These are phyloP conservation scores for Diutina catenulata DNA, from an alignment of 1,139 yeast species.

Conservation along the genomic window DNA sequence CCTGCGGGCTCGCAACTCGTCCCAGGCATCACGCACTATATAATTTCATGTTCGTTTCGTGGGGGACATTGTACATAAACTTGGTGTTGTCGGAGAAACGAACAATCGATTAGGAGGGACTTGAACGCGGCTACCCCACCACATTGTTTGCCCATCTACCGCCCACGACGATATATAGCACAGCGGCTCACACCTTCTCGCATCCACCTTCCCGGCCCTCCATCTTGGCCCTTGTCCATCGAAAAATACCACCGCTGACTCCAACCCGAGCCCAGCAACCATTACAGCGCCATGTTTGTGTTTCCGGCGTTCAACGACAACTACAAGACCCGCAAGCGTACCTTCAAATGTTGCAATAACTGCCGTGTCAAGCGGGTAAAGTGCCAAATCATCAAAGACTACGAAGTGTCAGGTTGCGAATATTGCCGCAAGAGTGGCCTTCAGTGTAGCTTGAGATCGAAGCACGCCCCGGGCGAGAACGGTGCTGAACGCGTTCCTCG, in stretches of 20 bases:
- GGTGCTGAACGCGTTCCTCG: too few species aligned
- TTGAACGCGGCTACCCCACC: not conserved
- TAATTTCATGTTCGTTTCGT: too few species aligned
- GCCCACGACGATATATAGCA: not conserved
- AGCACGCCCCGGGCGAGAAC: too few species aligned
- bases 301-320: conserved; percentile 48
- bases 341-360: conserved; percentile 40
- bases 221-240: not conserved
- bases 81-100: too few species aligned
- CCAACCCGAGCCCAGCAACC: not conserved
- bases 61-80: too few species aligned
- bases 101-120: not conserved
- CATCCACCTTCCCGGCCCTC: not conserved
- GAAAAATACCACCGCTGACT: not conserved
- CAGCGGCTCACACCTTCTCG: too few species aligned
- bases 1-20: too few species aligned
- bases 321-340: conserved; percentile 40
- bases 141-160: not conserved
- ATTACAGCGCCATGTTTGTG: conserved; percentile 28
- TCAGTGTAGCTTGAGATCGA: conserved; percentile 10
- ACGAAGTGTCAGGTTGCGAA: conserved; percentile 25
- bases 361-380: conserved; percentile 34
- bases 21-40: too few species aligned
- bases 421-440: conserved; percentile 16
- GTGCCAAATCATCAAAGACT: conserved; percentile 24